Evolutionary conservation across 2,329 filamentous ascomycete genomes (phyloP).

Genomic region (Talaromyces sp.): DNA sequence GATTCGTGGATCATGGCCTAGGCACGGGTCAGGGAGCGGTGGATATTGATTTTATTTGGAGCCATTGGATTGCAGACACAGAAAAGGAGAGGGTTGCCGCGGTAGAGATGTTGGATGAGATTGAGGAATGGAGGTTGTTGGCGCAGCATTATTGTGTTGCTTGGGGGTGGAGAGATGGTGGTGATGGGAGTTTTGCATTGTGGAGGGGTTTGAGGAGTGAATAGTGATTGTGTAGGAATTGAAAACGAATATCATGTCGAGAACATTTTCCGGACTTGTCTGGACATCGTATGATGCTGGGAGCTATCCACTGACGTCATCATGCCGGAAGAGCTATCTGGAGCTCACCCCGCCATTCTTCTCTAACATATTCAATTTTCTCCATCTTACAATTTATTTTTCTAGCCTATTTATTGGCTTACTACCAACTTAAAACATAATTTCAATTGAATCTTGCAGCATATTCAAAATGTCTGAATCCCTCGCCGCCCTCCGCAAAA

Average conservation of each 20-base stretch:
- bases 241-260: neutral
- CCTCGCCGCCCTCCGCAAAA: conserved; percentile 47
- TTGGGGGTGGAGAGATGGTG: conserved; percentile 72
- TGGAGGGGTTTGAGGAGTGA: neutral
- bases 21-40: conserved; percentile 52
- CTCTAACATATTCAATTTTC: neutral
- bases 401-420: neutral
- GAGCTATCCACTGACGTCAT: conserved; percentile 8
- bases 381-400: too few relatives aligned
- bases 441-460: neutral
- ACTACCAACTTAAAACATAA: neutral
- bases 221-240: neutral
- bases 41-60: conserved; percentile 69
- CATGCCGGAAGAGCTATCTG: neutral
- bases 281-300: neutral
- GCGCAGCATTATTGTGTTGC: conserved; percentile 84
- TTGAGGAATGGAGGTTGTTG: conserved; percentile 88
- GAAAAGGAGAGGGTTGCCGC: conserved; percentile 78
- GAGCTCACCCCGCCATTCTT: conserved; percentile 6
- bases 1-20: conserved; percentile 68
- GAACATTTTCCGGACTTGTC: neutral
- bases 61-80: conserved; percentile 63
- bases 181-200: neutral
- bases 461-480: conserved; percentile 35
- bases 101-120: conserved; percentile 86